Percentiles rank a stretch among this genome's conserved stretches.
These are phyloP conservation scores for Neofusicoccum ribis DNA, from an alignment of 2,329 filamentous ascomycete species.

Conservation along the genomic window DNA sequence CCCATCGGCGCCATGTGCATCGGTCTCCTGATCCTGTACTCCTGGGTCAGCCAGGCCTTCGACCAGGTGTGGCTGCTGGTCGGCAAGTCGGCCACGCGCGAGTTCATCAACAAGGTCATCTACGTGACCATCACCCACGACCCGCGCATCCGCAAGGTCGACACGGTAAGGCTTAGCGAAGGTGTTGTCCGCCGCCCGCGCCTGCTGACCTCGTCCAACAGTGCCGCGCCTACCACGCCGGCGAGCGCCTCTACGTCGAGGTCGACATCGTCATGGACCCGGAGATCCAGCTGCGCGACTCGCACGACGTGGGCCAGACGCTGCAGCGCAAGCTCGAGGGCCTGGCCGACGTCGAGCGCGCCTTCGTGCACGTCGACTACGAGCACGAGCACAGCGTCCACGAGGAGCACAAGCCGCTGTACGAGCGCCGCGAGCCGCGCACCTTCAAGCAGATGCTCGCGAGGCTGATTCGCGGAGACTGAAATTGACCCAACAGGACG, in stretches of 20 bases:
- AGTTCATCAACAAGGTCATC: slow-evolving; percentile 58
- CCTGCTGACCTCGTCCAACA: slow-evolving; percentile 25
- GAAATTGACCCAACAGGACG: neutral
- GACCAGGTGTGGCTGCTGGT: slow-evolving; percentile 64
- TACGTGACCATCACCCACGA: slow-evolving; percentile 59
- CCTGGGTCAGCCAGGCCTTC: slow-evolving; percentile 61
- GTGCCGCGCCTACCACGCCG: slow-evolving; percentile 62
- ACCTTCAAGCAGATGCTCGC: slow-evolving; percentile 31
- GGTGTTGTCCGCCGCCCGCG: no score
- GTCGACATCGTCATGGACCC: slow-evolving; percentile 63
- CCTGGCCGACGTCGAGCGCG: slow-evolving; percentile 43
- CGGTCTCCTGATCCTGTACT: slow-evolving; percentile 61
- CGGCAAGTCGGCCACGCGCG: slow-evolving; percentile 60
- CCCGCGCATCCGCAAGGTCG: slow-evolving; percentile 56
- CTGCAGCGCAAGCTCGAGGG: slow-evolving; percentile 62
- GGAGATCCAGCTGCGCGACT: slow-evolving; percentile 54
- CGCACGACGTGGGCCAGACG: slow-evolving; percentile 61
- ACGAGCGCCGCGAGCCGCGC: slow-evolving; percentile 34
- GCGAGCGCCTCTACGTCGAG: slow-evolving; percentile 63
- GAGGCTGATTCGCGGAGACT: neutral
- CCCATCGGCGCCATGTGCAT: slow-evolving; percentile 62
- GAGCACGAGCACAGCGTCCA: slow-evolving; percentile 40
- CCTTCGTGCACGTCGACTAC: slow-evolving; percentile 54
- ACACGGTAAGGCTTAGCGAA: slow-evolving; percentile 43
- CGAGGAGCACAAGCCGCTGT: slow-evolving; percentile 42